These are phyloP conservation scores for Hirschfeldia incana DNA, from an alignment of 345 rosid species.

Conservation along the genomic window DNA sequence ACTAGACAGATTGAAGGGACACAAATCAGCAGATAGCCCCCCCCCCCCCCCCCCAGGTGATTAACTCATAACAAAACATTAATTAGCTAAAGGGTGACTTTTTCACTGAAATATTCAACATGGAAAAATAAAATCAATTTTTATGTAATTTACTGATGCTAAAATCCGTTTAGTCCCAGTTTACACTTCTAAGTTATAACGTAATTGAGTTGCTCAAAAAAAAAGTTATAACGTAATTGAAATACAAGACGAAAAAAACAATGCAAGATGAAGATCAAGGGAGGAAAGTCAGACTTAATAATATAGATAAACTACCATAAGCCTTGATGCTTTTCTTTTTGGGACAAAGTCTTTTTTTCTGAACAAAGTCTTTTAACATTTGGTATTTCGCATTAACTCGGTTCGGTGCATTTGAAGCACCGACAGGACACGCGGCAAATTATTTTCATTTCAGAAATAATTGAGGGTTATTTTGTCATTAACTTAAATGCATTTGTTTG, in stretches of 20 bases:
- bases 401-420: conserved; percentile 29
- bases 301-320: background rate
- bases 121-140: background rate
- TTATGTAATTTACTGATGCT: background rate
- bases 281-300: conserved; percentile 8
- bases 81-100: too few relatives aligned
- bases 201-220: too few relatives aligned
- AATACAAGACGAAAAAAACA: background rate
- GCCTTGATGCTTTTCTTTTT: too few relatives aligned
- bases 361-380: background rate
- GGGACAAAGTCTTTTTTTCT: background rate
- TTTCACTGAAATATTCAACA: background rate
- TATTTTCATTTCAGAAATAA: background rate
- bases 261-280: background rate
- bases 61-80: too few relatives aligned
- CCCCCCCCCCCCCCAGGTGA: too few relatives aligned
- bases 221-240: background rate
- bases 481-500: background rate
- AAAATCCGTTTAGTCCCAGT: background rate
- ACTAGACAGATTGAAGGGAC: background rate
- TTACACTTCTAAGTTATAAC: background rate
- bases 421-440: conserved; percentile 29
- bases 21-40: too few relatives aligned
- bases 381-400: conserved; percentile 15
- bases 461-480: background rate